A percentile compares a stretch with the other conserved stretches of the same genome.
Conservation (phyloP, 2,329 filamentous ascomycete species). For the Biscogniauxia mediterranea region DNA sequence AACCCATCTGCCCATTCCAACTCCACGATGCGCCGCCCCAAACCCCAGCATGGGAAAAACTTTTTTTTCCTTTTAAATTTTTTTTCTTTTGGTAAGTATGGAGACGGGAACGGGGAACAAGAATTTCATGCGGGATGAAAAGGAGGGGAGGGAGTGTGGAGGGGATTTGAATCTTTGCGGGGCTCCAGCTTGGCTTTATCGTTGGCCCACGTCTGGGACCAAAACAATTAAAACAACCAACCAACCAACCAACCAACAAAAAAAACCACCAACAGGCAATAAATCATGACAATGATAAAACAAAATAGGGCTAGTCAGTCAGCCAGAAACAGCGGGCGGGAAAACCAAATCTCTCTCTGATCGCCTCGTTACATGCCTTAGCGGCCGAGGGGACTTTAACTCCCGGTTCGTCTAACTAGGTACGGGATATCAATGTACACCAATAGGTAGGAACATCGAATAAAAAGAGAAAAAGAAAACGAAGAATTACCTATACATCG, state of each 20-base stretch:
- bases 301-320: too few relatives aligned
- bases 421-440: background rate
- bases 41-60: background rate
- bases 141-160: background rate
- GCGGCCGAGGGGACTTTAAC: conserved; percentile 12
- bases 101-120: background rate
- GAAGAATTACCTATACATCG: too few relatives aligned
- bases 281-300: too few relatives aligned
- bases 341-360: conserved; percentile 25
- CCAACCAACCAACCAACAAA: background rate
- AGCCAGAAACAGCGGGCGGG: conserved; percentile 12
- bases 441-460: background rate
- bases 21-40: background rate
- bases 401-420: conserved; percentile 1
- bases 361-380: conserved; percentile 25
- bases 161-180: conserved; percentile 1
- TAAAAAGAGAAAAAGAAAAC: too few relatives aligned
- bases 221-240: too few relatives aligned
- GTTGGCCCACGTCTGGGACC: background rate
- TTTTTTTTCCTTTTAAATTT: too few relatives aligned
- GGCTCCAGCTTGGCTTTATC: conserved; percentile 1
- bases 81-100: too few relatives aligned
- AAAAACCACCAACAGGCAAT: background rate
- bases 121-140: background rate
- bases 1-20: background rate